Evolutionary conservation across 1,284 basidiomycete species (phyloP), one percentile per base, ranked within the genome.

Genomic region (Cystodermella granulosa): DNA sequence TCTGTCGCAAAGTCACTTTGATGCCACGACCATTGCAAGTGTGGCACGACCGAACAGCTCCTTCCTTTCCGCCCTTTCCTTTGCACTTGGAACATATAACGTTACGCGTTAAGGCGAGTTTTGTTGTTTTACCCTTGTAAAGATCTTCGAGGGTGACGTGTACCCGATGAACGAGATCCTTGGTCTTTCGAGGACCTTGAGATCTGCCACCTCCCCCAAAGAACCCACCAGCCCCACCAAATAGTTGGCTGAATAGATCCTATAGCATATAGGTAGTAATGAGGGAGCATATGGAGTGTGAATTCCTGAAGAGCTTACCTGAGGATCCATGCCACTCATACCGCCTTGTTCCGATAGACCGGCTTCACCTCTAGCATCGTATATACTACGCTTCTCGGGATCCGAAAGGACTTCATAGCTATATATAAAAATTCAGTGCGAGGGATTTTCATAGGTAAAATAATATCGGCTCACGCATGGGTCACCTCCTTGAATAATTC

Each of bases 401-500:
- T 98, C 95, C 28, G 93, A 92, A 15, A 99, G 77, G 42, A 97
- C 75, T 72, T 98, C 93, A 65, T 98, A 99, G 47, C 89, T 91
- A 54, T 4, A 18, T n/a, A 11, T 11, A 11, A 11, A 8, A 17
- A n/a, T n/a, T 37, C 17, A 37, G 35, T 20, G 18, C 7, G 17
- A 11, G 35, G 17, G 14, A 11, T n/a, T n/a, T n/a, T n/a, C n/a
- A n/a, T 14, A 7, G 40, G 24, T 22, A 17, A 34, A 41, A 45
- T 43, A 47, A 43, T 48, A 37, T 31, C 14, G 21, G 76, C 84
- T 56, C 74, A 93, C 87, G 93, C 94, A 73, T 95, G 88, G 14
- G 94, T 95, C 49, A 98, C 86, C 65, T 96, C 91, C 67, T 98
- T 98, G 87, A 98, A 98, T 50, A 88, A 69, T 69, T 98, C 96